Evolutionary conservation across 768 basidiomycete genomes (phyloP).

Genomic region (Lactifluus hygrophoroides): DNA sequence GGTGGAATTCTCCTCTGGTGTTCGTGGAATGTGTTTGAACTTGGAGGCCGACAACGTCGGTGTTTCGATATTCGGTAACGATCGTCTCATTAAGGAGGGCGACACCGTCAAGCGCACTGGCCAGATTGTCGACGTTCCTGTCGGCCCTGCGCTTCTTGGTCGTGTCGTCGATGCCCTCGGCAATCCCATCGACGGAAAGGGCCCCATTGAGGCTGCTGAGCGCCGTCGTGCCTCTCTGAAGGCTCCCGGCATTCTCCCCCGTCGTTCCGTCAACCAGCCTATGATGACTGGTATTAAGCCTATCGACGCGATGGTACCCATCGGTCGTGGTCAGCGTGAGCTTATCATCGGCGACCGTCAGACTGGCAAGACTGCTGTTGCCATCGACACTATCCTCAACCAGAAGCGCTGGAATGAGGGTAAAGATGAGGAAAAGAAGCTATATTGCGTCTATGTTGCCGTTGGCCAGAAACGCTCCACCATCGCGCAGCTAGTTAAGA

Average conservation of each 20-base stretch:
- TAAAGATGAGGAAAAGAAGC: constrained; percentile 92
- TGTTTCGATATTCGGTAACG: constrained; percentile 99
- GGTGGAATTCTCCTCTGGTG: constrained; percentile 99
- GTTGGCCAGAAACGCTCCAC: constrained; percentile 99
- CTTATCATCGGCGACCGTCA: constrained; percentile 99
- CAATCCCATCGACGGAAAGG: constrained; percentile 99
- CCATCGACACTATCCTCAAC: constrained; percentile 99
- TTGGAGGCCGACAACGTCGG: constrained; percentile 99
- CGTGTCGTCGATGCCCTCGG: constrained; percentile 99
- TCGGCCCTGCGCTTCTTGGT: constrained; percentile 93
- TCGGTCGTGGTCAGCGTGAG: constrained; percentile 99
- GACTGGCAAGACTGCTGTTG: constrained; percentile 98
- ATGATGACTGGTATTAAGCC: constrained; percentile 99
- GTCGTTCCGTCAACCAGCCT: constrained; percentile 99
- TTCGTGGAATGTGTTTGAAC: constrained; percentile 99
- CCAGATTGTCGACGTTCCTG: constrained; percentile 99
- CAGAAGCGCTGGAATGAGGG: constrained; percentile 99
- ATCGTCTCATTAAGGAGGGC: constrained; percentile 98
- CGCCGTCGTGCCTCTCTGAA: constrained; percentile 97
- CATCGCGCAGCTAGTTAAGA: constrained; percentile 98
- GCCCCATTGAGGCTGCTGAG: constrained; percentile 87
- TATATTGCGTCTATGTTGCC: constrained; percentile 99
- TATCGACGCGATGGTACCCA: constrained; percentile 99
- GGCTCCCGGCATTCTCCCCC: constrained; percentile 97
- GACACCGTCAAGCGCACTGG: constrained; percentile 99